Evolutionary conservation across 1,284 basidiomycete species (phyloP).

Genomic region (Melampsora occidentalis): DNA sequence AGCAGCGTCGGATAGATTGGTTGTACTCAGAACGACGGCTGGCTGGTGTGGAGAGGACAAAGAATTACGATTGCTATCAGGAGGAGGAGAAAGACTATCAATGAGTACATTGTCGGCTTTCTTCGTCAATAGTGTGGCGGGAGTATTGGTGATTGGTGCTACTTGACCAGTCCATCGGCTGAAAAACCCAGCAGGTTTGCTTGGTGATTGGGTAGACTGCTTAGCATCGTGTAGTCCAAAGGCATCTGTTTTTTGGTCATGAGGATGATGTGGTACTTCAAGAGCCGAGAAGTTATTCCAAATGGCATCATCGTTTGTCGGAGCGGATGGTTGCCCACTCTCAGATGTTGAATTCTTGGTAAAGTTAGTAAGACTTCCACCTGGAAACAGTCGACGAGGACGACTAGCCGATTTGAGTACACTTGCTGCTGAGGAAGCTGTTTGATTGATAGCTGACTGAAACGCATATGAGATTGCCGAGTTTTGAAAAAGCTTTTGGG

Average conservation of each 20-base stretch:
- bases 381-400: conserved; percentile 9
- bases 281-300: conserved; percentile 22
- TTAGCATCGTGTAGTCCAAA: conserved; percentile 5
- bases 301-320: neutral
- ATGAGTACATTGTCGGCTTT: neutral
- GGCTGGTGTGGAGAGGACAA: neutral
- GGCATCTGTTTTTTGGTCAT: neutral
- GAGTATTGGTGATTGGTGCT: neutral
- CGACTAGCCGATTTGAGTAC: conserved; percentile 21
- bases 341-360: neutral
- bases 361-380: neutral
- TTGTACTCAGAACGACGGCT: neutral
- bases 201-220: conserved; percentile 9
- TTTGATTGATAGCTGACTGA: conserved; percentile 25
- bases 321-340: neutral
- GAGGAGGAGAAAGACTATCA: neutral
- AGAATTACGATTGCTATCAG: neutral
- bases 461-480: conserved; percentile 6
- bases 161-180: conserved; percentile 25
- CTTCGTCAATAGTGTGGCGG: conserved; percentile 11
- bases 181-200: conserved; percentile 27
- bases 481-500: conserved; percentile 2
- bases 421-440: conserved; percentile 17
- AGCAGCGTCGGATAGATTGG: neutral
- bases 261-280: conserved; percentile 12